These are phyloP conservation scores for Nakazawaea wyomingensis DNA, from an alignment of 805 yeast species.

Conservation along the genomic window DNA sequence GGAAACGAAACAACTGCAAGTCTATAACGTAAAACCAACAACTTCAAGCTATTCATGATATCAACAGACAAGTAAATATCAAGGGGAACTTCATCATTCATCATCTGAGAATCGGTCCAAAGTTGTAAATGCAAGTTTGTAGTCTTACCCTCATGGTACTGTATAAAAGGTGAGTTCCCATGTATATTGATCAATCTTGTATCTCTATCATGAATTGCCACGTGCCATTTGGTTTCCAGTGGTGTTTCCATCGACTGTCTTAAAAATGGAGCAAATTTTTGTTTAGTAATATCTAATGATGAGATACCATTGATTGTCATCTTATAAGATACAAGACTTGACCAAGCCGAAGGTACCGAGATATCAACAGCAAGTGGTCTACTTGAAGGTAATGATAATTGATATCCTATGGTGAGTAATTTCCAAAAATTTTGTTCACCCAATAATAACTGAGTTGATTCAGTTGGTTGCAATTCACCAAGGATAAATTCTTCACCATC, in stretches of 20 bases:
- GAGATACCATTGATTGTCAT: conserved; percentile 17
- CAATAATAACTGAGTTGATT: conserved; percentile 19
- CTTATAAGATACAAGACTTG: conserved; percentile 54
- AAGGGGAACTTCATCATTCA: conserved; percentile 27
- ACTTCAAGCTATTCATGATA: conserved; percentile 54
- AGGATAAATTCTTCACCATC: conserved; percentile 28
- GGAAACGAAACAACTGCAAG: conserved; percentile 70
- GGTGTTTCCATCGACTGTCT: conserved; percentile 64
- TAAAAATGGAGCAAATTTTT: conserved; percentile 53
- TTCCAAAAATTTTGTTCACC: conserved; percentile 31
- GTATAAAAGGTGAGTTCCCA: conserved; percentile 67
- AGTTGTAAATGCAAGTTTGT: conserved; percentile 36
- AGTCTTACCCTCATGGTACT: conserved; percentile 30
- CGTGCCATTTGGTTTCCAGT: conserved; percentile 76
- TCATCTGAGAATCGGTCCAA: conserved; percentile 38
- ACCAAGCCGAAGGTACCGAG: conserved; percentile 52
- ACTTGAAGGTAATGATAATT: conserved; percentile 35
- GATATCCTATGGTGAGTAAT: conserved; percentile 33
- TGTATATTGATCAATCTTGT: conserved; percentile 43
- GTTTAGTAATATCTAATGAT: conserved; percentile 22
- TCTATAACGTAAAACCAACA: conserved; percentile 72
- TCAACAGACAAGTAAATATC: conserved; percentile 45
- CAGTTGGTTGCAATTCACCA: conserved; percentile 30
- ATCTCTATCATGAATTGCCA: conserved; percentile 38
- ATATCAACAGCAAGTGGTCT: conserved; percentile 43